Conservation (phyloP, 2,329 filamentous ascomycete genomes). For the Lachnum nothofagi region DNA sequence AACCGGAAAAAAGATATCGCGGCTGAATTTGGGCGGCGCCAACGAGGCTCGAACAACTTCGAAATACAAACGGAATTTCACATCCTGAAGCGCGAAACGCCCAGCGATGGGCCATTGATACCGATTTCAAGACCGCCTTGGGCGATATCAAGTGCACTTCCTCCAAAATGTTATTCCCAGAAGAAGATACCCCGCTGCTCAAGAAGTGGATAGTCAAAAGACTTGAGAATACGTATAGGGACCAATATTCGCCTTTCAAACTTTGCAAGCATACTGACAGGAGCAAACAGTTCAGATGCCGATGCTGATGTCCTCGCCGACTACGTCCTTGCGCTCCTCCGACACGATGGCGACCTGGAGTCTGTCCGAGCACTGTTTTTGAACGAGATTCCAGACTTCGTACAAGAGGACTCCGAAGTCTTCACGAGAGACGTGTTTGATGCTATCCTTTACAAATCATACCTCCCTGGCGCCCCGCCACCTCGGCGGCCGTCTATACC, state of each 20-base stretch:
- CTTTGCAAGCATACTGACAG: slow-evolving; percentile 8
- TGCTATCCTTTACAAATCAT: slow-evolving; percentile 58
- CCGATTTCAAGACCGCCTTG: background rate
- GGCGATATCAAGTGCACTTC: background rate
- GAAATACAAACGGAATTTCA: background rate
- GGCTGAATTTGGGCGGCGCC: background rate
- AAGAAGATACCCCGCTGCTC: slow-evolving; percentile 57
- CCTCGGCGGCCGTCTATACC: slow-evolving; percentile 29
- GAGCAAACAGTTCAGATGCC: slow-evolving; percentile 61
- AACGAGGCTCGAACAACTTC: background rate
- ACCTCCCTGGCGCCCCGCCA: slow-evolving; percentile 50
- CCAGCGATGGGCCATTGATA: slow-evolving; percentile 6
- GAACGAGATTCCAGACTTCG: slow-evolving; percentile 68
- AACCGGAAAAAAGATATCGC: background rate
- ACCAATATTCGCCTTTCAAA: background rate
- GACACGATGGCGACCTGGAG: slow-evolving; percentile 61
- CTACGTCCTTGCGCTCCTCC: slow-evolving; percentile 73
- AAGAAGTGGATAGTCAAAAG: slow-evolving; percentile 75
- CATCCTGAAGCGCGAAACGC: background rate
- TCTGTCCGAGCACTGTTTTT: slow-evolving; percentile 64
- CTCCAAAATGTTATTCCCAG: slow-evolving; percentile 53
- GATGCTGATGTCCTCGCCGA: slow-evolving; percentile 79
- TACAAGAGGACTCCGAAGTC: slow-evolving; percentile 57
- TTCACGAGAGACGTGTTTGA: slow-evolving; percentile 70
- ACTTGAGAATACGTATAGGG: slow-evolving; percentile 62